A percentile compares a stretch with the other conserved stretches of the same genome.
Conservation (phyloP, 1,139 yeast species). For the Meyerozyma sp. region DNA sequence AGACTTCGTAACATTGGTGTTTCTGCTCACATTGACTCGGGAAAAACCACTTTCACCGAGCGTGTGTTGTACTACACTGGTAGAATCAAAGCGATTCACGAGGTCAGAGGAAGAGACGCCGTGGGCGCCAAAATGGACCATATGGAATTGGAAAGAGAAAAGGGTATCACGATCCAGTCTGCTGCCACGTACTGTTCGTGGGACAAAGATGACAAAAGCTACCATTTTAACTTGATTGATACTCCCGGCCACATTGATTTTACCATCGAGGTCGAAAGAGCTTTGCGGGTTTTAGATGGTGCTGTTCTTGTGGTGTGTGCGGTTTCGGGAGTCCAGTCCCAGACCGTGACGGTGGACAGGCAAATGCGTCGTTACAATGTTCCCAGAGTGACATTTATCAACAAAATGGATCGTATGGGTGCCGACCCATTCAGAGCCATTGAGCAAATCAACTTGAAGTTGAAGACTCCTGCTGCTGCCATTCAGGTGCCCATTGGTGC, state of each 20-base stretch:
- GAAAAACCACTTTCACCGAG: slow-evolving; percentile 51
- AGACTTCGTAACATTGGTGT: slow-evolving; percentile 91
- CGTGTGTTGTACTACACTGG: slow-evolving; percentile 96
- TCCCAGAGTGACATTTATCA: slow-evolving; percentile 92
- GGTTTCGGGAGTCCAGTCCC: slow-evolving; percentile 96
- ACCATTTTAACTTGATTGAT: slow-evolving; percentile 59
- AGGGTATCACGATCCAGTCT: slow-evolving; percentile 64
- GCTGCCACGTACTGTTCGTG: slow-evolving; percentile 98
- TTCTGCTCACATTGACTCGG: slow-evolving; percentile 63
- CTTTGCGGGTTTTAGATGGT: slow-evolving; percentile 93
- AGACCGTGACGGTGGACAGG: slow-evolving; percentile 96
- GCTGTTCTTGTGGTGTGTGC: slow-evolving; percentile 98
- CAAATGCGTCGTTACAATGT: slow-evolving; percentile 98
- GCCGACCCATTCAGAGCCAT: slow-evolving; percentile 95
- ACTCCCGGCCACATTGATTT: slow-evolving; percentile 76
- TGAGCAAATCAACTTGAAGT: slow-evolving; percentile 80
- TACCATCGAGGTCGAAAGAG: slow-evolving; percentile 97
- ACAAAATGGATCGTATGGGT: slow-evolving; percentile 99
- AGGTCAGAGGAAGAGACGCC: slow-evolving; percentile 94
- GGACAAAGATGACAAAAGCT: slow-evolving; percentile 66
- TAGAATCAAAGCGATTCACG: slow-evolving; percentile 95
- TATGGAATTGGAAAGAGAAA: slow-evolving; percentile 17
- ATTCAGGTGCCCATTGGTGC: slow-evolving; percentile 96
- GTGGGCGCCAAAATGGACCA: slow-evolving; percentile 85
- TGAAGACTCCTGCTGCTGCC: slow-evolving; percentile 95